Percentiles rank a stretch among this genome's conserved stretches.
These are phyloP conservation scores for Cladosporium sphaerospermum DNA, from an alignment of 2,329 filamentous ascomycete species.

Conservation along the genomic window DNA sequence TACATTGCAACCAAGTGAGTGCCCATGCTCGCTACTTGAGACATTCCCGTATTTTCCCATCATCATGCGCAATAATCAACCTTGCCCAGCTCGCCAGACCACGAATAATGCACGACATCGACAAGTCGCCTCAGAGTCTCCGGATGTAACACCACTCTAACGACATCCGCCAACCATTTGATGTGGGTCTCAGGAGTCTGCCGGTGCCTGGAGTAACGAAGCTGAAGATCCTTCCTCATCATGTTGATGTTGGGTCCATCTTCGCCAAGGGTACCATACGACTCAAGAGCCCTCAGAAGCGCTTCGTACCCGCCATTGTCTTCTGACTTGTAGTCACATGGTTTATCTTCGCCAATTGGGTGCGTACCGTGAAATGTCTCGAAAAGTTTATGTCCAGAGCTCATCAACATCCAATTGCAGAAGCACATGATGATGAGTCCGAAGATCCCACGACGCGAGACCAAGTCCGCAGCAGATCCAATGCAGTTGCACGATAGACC, in stretches of 20 bases:
- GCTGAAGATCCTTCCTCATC: conserved; percentile 3
- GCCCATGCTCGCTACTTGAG: too few species aligned
- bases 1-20: too few species aligned
- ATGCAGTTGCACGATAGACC: background rate
- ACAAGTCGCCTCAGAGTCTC: background rate
- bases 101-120: conserved; percentile 1
- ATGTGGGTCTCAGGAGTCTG: background rate
- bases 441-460: background rate
- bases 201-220: background rate
- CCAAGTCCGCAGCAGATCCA: background rate
- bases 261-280: background rate
- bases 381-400: conserved; percentile 4
- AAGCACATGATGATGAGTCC: background rate
- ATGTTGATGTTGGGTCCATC: background rate
- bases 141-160: background rate
- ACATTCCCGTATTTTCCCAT: too few species aligned
- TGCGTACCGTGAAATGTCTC: background rate
- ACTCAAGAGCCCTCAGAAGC: background rate
- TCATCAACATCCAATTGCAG: conserved; percentile 8
- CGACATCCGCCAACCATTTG: background rate
- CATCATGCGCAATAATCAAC: background rate
- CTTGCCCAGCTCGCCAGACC: background rate
- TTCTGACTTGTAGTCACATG: background rate
- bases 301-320: background rate
- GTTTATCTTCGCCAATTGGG: background rate